Evolutionary conservation across 371 early-diverging fungal species (phyloP), one percentile per base, ranked within the genome.

Genomic region (Rhizoclosmatium hyalinum): DNA sequence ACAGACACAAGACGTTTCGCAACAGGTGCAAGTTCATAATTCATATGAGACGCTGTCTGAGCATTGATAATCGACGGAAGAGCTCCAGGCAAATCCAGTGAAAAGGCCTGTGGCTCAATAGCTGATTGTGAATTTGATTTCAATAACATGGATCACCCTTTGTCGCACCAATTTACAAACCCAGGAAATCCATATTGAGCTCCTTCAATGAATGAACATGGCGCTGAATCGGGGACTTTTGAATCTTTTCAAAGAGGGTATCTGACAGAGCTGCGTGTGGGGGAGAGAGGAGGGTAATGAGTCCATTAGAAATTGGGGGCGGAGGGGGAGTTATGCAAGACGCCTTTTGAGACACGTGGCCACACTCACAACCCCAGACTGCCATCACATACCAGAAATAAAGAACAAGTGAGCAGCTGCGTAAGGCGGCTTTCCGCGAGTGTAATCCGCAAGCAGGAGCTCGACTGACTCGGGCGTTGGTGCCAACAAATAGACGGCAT

Each of bases 401-500:
- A 74, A 81, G 61, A 76, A 87, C 32, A 87, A 60, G 68, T 86
- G 84, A 3, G 78, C 81, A 17, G 70, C 72, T n/a, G 79, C 79
- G 62, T 86, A 86, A 4, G 74, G 77, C n/a, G 84, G 84, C 42
- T 65, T 66, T 17, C 72, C 72, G 19, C 67, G 62, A 0, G 90
- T 82, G 79, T 92, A 94, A 80, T 97, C 98, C 67, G 90, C 89
- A 19, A 96, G 91, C n/a, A 97, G 80, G 47, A 90, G 84, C 19
- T 82, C 79, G 60, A 97, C 85, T 2, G 93, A 91, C 54, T 92
- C 91, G 32, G 88, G 83, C 17, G 92, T 92, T 5, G 98, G 95
- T 14, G 93, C 89, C 73, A 98, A 80, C 72, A 98, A 89, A 80
- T 98, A 97, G 62, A 98, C 88, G 19, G 95, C 97, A 65, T 96